These are phyloP conservation scores for Tilletiopsis washingtonensis DNA, from an alignment of 1,284 basidiomycete genomes.

Conservation along the genomic window DNA sequence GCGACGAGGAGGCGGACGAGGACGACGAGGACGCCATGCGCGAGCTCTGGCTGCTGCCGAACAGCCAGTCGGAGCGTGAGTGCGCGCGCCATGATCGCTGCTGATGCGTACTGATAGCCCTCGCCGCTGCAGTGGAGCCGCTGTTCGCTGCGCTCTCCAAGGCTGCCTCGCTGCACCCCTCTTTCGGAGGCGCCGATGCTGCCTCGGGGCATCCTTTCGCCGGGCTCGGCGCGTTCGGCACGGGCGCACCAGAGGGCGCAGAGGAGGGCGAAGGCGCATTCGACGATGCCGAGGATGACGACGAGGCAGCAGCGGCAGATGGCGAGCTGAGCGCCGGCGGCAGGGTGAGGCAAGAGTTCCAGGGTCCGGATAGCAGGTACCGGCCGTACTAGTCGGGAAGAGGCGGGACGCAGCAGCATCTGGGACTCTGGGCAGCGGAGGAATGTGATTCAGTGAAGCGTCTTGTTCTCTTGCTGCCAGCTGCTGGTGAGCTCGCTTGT, in stretches of 20 bases:
- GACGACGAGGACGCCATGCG: constrained; percentile 19
- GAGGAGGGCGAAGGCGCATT: constrained; percentile 57
- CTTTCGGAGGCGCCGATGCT: constrained; percentile 54
- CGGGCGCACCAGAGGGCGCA: constrained; percentile 12
- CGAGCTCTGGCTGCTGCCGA: constrained; percentile 36
- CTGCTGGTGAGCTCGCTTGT: background rate
- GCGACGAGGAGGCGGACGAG: constrained; percentile 25
- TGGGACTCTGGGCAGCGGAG: background rate
- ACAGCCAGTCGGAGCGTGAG: constrained; percentile 12
- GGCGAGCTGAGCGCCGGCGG: constrained; percentile 68
- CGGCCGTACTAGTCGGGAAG: constrained; percentile 62
- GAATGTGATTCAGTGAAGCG: background rate
- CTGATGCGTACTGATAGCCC: constrained; percentile 10
- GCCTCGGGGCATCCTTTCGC: constrained; percentile 32
- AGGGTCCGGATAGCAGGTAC: constrained; percentile 65
- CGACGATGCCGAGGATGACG: constrained; percentile 50
- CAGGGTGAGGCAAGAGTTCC: constrained; percentile 86
- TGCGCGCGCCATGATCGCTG: background rate
- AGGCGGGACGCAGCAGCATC: background rate
- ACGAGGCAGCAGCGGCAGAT: constrained; percentile 16
- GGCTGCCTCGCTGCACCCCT: constrained; percentile 82
- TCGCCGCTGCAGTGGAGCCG: constrained; percentile 59
- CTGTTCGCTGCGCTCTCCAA: constrained; percentile 80
- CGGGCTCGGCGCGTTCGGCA: constrained; percentile 36
- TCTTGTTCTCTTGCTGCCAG: constrained; percentile 5